Evolutionary conservation across 1,139 yeast genomes (phyloP), one percentile per base, ranked within the genome.

Genomic region (Suhomyces terraborum): DNA sequence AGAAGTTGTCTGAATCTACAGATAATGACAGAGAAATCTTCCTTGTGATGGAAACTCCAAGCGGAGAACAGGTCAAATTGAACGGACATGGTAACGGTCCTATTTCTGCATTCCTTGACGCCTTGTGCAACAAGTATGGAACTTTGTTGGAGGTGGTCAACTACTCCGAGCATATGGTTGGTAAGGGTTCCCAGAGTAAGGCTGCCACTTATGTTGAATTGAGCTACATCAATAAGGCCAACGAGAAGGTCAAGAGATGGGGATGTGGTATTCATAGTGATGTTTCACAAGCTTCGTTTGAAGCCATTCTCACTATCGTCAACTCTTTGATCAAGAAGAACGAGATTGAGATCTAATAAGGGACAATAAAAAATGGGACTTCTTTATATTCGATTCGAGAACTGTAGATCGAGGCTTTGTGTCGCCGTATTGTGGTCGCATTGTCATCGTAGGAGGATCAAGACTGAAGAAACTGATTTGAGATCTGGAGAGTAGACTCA

Each of bases 171-270:
- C 78, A 73, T 53, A 61, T 69, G 36, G 64, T 73, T 43, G 77
- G 77, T 42, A 53, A 62, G 36, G 75, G 75, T 30, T 62, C 75
- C 20, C 66, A 66, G 41, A 61, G 67, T 48, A 69, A 68, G 56
- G 78, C 77, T 36, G 78, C 76, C 22, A 69, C 77, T 10, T 73
- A 68, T 53, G 67, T 73, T 38, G 74, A 72, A 56, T 66, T 71
- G 41, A 57, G 64, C 20, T 69, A 56, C 53, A 37, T 61, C 41
- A 56, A 61, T 48, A 45, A 58, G 20, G 47, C 55, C 4, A 65
- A 66, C 36, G 52, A 55, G 32, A 59, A 56, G 45, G 58, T 54
- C 29, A 56, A 55, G 41, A 58, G 54, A 45, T 73, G 78, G 78
- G 78, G 78, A 21, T 67, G 72, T 48, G 77, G 77, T 47, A 66